These are phyloP conservation scores for Rhizopogon rudus DNA, from an alignment of 768 basidiomycete species.

Conservation along the genomic window DNA sequence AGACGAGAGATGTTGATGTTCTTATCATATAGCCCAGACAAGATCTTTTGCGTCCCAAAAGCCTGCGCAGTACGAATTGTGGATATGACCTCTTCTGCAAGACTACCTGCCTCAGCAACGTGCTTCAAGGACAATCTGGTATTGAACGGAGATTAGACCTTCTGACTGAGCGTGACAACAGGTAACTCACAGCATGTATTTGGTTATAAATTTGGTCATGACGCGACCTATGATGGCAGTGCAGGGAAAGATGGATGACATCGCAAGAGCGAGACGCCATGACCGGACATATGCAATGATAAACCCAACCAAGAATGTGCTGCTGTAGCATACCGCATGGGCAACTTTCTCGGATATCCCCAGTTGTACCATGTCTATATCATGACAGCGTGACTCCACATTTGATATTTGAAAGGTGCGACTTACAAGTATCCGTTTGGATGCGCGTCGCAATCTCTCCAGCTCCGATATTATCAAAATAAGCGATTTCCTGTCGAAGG, in stretches of 20 bases:
- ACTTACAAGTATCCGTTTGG: conserved; percentile 10
- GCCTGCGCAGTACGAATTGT: conserved; percentile 53
- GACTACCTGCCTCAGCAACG: conserved; percentile 43
- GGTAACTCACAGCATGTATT: conserved; percentile 20
- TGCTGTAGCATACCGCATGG: conserved; percentile 29
- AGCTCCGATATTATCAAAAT: conserved; percentile 39
- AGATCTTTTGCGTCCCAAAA: conserved; percentile 43
- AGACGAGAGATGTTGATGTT: conserved; percentile 31
- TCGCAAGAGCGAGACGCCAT: conserved; percentile 47
- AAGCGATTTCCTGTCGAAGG: conserved; percentile 48
- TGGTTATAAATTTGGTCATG: conserved; percentile 32
- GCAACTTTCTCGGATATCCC: conserved; percentile 52
- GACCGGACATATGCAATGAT: conserved; percentile 32
- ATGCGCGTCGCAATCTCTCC: conserved; percentile 58
- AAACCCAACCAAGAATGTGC: conserved; percentile 47
- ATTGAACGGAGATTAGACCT: background rate
- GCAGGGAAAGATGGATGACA: conserved; percentile 45
- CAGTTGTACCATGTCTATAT: conserved; percentile 40
- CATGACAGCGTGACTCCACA: background rate
- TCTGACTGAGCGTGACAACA: too few species aligned
- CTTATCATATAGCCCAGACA: conserved; percentile 41
- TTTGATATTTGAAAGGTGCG: background rate
- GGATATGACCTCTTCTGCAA: conserved; percentile 57
- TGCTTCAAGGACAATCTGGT: conserved; percentile 33
- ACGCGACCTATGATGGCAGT: conserved; percentile 38